Base-by-base conservation (phyloP, 352 stramenopile species). In the Pythium folliculosum region DNA sequence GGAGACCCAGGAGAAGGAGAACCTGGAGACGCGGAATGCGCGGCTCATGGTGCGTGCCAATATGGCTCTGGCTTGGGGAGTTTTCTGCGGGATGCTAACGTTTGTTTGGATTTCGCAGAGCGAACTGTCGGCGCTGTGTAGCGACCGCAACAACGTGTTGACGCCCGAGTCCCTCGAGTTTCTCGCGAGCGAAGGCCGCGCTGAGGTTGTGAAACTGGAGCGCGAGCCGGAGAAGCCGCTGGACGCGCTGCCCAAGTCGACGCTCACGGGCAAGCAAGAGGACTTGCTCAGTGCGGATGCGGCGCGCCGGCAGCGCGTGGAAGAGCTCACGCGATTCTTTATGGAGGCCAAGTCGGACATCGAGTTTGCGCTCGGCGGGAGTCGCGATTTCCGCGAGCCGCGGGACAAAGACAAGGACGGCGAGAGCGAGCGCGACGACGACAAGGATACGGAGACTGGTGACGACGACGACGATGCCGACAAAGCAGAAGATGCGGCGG, bases 281-380 rank as follows among this genome's bases (percentile, higher is more conserved):
- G 83, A 93, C 21, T 63, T 90, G 40, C 72, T 95, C 51, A 89
- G 77, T 60, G 86, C 86, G 6, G 88, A 96, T 60, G 82, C 86
- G 3, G 86, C 85, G 37, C 77, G 88, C 5, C 74, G 86, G 19
- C 86, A 95, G 68, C 85, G 86, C 40, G 88, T 96, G 7, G 88
- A 96, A 69, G 88, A 96, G 60, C 76, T 96, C 37, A 95, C 88
- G 52, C 76, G 88, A 1, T 96, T 96, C 70, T 96, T 96, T 60
- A 94, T 96, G 86, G 88, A 96, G 62, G 85, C 86, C 60, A 96
- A 95, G 63, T 94, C 86, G 23, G 88, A 96, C 60, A 96, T 96
- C 60, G 88, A 96, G 62, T 96, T 96, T 75, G 86, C 86, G 13
- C 67, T 94, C 10, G 86, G 88, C 38, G 81, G 85, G 21, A 82